phyloP scores from a whole-genome alignment of 208 protist genomes.

The Trypanosoma cruzi region DNA sequence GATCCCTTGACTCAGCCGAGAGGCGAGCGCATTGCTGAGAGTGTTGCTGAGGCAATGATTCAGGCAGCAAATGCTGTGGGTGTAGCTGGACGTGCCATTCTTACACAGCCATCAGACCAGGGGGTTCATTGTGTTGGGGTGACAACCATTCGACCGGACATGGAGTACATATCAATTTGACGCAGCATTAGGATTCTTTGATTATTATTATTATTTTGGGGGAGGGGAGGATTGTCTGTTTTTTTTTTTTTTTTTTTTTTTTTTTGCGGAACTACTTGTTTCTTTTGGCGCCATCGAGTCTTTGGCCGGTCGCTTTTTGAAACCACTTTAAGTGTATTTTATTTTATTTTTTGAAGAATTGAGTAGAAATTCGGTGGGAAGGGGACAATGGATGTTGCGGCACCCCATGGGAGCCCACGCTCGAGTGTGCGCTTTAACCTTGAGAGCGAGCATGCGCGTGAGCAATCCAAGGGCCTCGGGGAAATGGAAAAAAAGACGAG shows the following conservation, averaged over 20 bases:
- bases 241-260: not conserved
- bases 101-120: conserved; percentile 79
- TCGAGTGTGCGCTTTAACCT: not conserved
- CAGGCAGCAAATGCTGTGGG: conserved; percentile 51
- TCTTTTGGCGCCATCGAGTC: not conserved
- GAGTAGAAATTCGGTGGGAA: not conserved
- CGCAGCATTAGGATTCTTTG: not conserved
- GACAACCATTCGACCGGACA: conserved; percentile 4
- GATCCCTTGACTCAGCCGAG: conserved; percentile 57
- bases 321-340: not conserved
- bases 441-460: not conserved
- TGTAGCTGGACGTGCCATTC: conserved; percentile 68
- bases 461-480: not conserved
- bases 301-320: not conserved
- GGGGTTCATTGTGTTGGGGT: conserved; percentile 73
- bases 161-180: conserved; percentile 34
- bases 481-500: not conserved
- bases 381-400: not conserved
- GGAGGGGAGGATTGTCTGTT: not conserved
- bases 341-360: not conserved
- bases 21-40: conserved; percentile 55
- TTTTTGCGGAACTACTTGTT: not conserved
- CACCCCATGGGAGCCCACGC: not conserved
- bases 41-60: conserved; percentile 80
- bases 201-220: not conserved